Evolutionary conservation across 140 eudicot species (phyloP).

Genomic region (Oenanthe javanica): DNA sequence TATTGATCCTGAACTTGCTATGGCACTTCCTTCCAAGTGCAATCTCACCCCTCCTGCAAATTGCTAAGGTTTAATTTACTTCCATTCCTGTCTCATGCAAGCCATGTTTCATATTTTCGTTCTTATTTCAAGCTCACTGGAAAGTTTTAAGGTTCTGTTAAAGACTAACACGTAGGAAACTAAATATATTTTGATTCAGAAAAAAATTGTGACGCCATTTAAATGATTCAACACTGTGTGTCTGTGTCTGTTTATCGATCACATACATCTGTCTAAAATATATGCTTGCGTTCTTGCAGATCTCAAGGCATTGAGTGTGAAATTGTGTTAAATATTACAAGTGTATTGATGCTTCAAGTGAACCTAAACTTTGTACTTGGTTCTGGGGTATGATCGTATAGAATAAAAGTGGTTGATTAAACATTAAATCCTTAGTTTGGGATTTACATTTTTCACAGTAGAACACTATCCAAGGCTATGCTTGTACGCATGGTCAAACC

Average conservation of each 20-base stretch:
- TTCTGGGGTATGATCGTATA: background rate
- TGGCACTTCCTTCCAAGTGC: constrained; percentile 59
- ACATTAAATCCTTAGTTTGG: background rate
- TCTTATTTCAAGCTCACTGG: no score
- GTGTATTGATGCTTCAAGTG: background rate
- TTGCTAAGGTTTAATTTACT: constrained; percentile 17
- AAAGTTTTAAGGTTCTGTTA: no score
- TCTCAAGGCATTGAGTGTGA: background rate
- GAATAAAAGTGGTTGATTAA: background rate
- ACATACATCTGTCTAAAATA: background rate
- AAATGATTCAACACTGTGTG: no score
- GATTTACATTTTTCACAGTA: background rate
- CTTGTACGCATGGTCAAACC: no score
- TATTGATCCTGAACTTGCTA: constrained; percentile 67
- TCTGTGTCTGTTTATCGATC: no score
- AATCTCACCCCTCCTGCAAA: constrained; percentile 48
- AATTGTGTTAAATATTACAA: no score
- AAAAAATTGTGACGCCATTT: no score
- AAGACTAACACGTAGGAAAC: no score
- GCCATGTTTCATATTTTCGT: background rate
- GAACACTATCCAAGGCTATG: background rate
- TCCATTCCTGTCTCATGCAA: background rate
- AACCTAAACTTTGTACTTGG: background rate
- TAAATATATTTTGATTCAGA: no score
- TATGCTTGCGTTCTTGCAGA: background rate